Conservation (phyloP, 768 basidiomycete genomes). For the Russula brevipes region DNA sequence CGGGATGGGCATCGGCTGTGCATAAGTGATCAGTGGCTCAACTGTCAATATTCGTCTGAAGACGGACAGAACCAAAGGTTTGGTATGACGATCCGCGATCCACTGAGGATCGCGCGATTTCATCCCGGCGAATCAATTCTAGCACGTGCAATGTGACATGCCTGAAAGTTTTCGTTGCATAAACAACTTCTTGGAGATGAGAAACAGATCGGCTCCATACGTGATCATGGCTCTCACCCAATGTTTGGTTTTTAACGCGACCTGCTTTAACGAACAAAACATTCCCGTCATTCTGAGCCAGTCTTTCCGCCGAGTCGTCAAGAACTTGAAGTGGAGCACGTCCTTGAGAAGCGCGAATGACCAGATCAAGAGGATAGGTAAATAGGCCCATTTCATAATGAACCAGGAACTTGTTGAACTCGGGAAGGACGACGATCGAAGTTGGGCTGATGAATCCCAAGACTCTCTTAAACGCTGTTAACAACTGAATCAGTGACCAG, state of each 20-base stretch:
- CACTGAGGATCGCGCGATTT: constrained; percentile 35
- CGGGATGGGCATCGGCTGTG: constrained; percentile 62
- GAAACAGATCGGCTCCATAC: not conserved
- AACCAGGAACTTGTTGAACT: constrained; percentile 64
- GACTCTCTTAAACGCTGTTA: constrained; percentile 53
- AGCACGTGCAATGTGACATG: constrained; percentile 56
- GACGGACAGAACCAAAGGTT: constrained; percentile 59
- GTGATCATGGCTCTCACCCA: constrained; percentile 42
- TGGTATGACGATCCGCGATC: constrained; percentile 46
- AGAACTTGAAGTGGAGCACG: constrained; percentile 43
- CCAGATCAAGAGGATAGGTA: constrained; percentile 67
- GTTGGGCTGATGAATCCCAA: constrained; percentile 47
- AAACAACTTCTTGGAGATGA: constrained; percentile 49
- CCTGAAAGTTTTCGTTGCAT: constrained; percentile 56
- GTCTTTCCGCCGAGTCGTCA: constrained; percentile 54
- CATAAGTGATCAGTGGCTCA: not conserved
- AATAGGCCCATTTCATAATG: constrained; percentile 53
- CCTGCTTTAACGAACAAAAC: constrained; percentile 62
- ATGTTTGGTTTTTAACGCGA: constrained; percentile 45
- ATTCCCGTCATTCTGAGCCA: constrained; percentile 48
- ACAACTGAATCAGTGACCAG: constrained; percentile 4
- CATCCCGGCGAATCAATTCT: constrained; percentile 46
- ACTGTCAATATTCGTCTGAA: not conserved
- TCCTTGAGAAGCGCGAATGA: constrained; percentile 54
- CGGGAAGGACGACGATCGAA: constrained; percentile 52